Evolutionary conservation across 2,329 filamentous ascomycete genomes (phyloP), one percentile per base, ranked within the genome.

Genomic region (Nigrospora oryzae): DNA sequence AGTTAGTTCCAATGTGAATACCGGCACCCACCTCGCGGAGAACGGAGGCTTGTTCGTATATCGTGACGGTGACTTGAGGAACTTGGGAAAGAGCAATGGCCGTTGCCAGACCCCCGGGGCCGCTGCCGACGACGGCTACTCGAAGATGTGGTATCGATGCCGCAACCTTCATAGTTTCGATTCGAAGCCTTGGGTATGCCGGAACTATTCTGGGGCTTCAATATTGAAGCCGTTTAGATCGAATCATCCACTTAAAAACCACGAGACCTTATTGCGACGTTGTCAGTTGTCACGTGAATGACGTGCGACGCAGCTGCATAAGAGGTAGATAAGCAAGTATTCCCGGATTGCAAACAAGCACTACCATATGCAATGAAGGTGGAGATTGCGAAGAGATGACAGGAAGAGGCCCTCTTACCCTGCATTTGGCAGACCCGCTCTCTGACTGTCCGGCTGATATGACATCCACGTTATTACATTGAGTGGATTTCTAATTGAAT

Each of bases 21-120:
- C 70, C 71, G 1, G 70, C 70, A 1, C 71, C 70, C 5, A 71
- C 64, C 50, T 74, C 70, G 31, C 68, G 56, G n/a, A 74, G 53
- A 15, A 66, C 56, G 7, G 49, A 58, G 1, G 68, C 68, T 45
- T 72, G 63, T 46, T 74, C 71, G 42, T 70, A 74, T 1, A 74
- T 50, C 0, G 55, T 63, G 3, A 70, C 62, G 15, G 67, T 53
- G 10, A 74, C 55, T 34, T 68, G 63, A 0, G 66, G 62, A 2
- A 71, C 51, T 35, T 61, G 52, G 1, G 63, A 66, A 1, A 74
- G 54, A 2, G 67, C 68, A 40, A 74, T 72, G 4, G 69, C 70
- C 2, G 68, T 62, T 8, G 61, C 68, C 1, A 74, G 47, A 1
- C 55, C 54, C 1, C 55, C 54, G 2, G 55, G 55, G 2, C 55